A percentile compares a stretch with the other conserved stretches of the same genome.
phyloP scores from a whole-genome alignment of 176 grass and related monocot genomes.

The Microstegium vimineum region DNA sequence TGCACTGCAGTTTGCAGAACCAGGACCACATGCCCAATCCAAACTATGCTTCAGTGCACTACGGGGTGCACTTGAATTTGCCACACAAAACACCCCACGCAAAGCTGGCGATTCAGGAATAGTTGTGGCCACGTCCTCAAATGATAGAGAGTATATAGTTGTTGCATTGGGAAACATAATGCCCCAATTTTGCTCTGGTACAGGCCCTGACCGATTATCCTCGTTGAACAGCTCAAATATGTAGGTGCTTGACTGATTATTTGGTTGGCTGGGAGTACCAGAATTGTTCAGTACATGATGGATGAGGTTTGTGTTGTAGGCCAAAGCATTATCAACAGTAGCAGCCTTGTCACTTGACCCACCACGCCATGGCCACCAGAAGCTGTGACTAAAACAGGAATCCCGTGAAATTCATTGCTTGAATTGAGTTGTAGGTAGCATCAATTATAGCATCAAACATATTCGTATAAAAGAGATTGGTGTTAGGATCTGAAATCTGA shows the following conservation, averaged over 20 bases:
- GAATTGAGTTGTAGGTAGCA: conserved; percentile 82
- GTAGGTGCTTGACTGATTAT: conserved; percentile 67
- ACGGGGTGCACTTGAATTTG: conserved; percentile 62
- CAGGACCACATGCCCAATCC: conserved; percentile 98
- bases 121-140: conserved; percentile 46
- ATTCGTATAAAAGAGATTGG: conserved; percentile 83
- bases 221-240: conserved; percentile 92
- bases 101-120: conserved; percentile 55
- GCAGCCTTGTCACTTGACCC: conserved; percentile 74
- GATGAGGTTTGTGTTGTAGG: conserved; percentile 93
- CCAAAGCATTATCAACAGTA: conserved; percentile 91
- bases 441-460: conserved; percentile 98
- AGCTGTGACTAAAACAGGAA: conserved; percentile 79
- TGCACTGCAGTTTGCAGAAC: conserved; percentile 87
- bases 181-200: conserved; percentile 85
- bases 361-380: conserved; percentile 92
- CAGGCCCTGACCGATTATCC: conserved; percentile 59
- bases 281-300: conserved; percentile 82
- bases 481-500: conserved; percentile 83
- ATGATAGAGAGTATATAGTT: conserved; percentile 61
- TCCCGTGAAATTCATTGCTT: conserved; percentile 91
- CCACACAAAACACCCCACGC: conserved; percentile 81
- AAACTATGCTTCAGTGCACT: conserved; percentile 80
- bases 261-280: conserved; percentile 77
- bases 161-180: conserved; percentile 76